Conservation (phyloP, 306 rosid species). For the Quercus dentata region DNA sequence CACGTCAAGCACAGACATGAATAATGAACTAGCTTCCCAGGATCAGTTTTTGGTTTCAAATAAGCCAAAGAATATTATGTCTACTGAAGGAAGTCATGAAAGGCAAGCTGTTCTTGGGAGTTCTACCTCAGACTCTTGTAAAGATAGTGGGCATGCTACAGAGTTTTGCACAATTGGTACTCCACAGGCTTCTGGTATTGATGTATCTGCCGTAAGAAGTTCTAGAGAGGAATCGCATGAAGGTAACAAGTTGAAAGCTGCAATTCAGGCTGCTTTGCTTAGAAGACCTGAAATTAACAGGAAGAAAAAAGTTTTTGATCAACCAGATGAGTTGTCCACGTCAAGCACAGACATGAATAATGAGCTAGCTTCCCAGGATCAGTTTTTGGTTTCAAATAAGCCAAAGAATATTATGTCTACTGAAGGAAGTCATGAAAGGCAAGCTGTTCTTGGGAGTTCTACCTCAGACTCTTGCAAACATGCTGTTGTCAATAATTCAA, state of each 20-base stretch:
- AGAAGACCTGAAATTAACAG: slow-evolving; percentile 75
- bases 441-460: slow-evolving; percentile 36
- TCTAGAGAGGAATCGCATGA: slow-evolving; percentile 48
- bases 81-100: slow-evolving; percentile 40
- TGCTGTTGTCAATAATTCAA: slow-evolving; percentile 28
- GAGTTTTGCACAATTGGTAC: slow-evolving; percentile 48
- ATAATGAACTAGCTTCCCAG: slow-evolving; percentile 41
- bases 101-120: slow-evolving; percentile 33
- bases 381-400: slow-evolving; percentile 35
- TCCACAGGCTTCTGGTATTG: slow-evolving; percentile 41
- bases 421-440: slow-evolving; percentile 42
- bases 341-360: slow-evolving; percentile 39
- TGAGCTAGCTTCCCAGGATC: slow-evolving; percentile 46
- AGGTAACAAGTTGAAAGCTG: slow-evolving; percentile 70
- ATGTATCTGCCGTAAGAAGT: slow-evolving; percentile 41
- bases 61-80: slow-evolving; percentile 35
- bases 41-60: slow-evolving; percentile 40
- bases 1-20: slow-evolving; percentile 38
- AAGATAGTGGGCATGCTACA: slow-evolving; percentile 42
- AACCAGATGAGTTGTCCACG: slow-evolving; percentile 44
- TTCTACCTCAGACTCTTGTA: slow-evolving; percentile 33
- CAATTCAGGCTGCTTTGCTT: slow-evolving; percentile 73
- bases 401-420: slow-evolving; percentile 32
- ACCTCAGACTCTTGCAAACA: slow-evolving; percentile 31
- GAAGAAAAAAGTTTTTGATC: slow-evolving; percentile 53